phyloP scores from a whole-genome alignment of 305 asterid genomes.

The Fraxinus sp. region DNA sequence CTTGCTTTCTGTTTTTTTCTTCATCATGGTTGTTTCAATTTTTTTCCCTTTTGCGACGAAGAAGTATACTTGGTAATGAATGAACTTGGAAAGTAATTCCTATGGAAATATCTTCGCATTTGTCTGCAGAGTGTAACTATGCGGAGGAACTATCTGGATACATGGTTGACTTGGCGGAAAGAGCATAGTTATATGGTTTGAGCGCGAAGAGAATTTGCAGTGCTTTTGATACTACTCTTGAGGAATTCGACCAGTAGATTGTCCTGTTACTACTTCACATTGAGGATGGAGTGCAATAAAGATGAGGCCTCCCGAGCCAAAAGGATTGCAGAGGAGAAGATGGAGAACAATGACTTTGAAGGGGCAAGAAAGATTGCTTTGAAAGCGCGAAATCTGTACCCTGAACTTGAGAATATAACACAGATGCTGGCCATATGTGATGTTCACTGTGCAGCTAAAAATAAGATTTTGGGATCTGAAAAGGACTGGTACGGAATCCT shows the following conservation, averaged over 20 bases:
- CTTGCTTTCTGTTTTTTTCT: conserved; percentile 7
- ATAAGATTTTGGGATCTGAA: conserved; percentile 37
- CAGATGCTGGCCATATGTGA: conserved; percentile 53
- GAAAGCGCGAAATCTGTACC: conserved; percentile 53
- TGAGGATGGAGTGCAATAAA: conserved; percentile 58
- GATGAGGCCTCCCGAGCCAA: conserved; percentile 57
- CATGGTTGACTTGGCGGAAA: background rate
- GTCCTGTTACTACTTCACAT: background rate
- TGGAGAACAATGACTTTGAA: conserved; percentile 44
- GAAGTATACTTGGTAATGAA: background rate
- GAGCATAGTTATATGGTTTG: conserved; percentile 11
- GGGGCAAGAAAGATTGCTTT: conserved; percentile 47
- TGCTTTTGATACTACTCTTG: background rate
- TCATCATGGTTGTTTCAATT: background rate
- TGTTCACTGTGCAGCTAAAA: conserved; percentile 50
- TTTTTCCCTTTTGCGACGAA: background rate
- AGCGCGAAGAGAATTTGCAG: conserved; percentile 16
- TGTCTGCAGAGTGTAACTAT: conserved; percentile 20
- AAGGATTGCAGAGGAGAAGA: conserved; percentile 52
- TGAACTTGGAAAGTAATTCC: background rate
- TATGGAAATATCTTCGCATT: background rate
- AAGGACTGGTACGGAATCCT: conserved; percentile 68
- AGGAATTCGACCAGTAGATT: background rate
- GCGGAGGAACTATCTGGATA: background rate
- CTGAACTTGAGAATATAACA: conserved; percentile 50